Evolutionary conservation across 1,284 basidiomycete genomes (phyloP).

Genomic region (Boletus mariae): DNA sequence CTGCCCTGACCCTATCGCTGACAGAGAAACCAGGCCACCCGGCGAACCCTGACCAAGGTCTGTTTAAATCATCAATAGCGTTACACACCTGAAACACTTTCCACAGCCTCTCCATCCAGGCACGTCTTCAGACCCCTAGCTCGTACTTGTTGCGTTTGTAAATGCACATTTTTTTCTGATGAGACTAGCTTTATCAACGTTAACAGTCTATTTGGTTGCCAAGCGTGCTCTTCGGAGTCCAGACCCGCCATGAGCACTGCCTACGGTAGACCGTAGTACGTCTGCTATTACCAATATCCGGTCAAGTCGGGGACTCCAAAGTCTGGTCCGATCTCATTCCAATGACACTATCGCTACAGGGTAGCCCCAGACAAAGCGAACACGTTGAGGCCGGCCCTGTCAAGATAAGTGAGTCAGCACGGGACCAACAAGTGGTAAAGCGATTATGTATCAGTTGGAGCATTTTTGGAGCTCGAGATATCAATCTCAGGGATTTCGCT

Average conservation of each 20-base stretch:
- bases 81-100: too few relatives aligned
- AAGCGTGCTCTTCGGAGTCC: too few relatives aligned
- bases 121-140: background rate
- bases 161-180: too few relatives aligned
- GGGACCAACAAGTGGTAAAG: background rate
- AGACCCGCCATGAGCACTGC: too few relatives aligned
- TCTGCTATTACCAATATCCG: too few relatives aligned
- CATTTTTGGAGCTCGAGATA: background rate
- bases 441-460: background rate
- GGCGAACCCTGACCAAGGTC: too few relatives aligned
- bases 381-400: background rate
- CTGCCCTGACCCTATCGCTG: background rate
- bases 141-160: too few relatives aligned
- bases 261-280: too few relatives aligned
- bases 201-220: background rate
- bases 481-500: too few relatives aligned
- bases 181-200: too few relatives aligned
- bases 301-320: background rate
- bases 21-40: background rate
- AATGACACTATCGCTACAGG: background rate
- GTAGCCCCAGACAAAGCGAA: background rate
- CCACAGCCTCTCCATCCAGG: background rate
- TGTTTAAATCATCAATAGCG: too few relatives aligned
- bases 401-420: background rate
- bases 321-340: background rate